phyloP scores from a whole-genome alignment of 345 rosid genomes.

The Syzygium oleosum region DNA sequence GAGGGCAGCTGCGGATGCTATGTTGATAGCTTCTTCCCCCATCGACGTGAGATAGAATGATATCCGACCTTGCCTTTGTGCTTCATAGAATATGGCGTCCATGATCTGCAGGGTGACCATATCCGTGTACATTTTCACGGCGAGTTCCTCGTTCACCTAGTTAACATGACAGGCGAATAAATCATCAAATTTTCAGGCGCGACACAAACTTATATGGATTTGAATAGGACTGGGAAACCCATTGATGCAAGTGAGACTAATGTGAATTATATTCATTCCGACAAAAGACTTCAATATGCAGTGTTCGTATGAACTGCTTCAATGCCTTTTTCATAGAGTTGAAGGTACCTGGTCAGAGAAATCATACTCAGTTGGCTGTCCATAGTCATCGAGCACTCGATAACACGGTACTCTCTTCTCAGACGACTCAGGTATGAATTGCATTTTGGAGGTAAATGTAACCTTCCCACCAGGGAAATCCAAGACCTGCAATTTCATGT shows the following conservation, averaged over 20 bases:
- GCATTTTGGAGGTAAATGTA: conserved; percentile 33
- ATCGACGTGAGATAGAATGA: conserved; percentile 56
- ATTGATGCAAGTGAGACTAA: not conserved
- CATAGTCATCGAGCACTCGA: conserved; percentile 46
- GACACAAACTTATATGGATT: not conserved
- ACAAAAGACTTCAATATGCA: not conserved
- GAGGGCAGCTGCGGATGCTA: conserved; percentile 80
- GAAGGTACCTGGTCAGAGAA: conserved; percentile 31
- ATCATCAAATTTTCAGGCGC: not conserved
- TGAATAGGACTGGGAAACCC: not conserved
- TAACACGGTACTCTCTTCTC: conserved; percentile 49
- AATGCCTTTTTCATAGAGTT: not conserved
- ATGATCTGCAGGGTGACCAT: conserved; percentile 73
- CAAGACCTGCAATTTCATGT: conserved; percentile 20
- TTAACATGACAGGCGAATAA: not conserved
- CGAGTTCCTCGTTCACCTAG: conserved; percentile 55
- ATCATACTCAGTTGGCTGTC: conserved; percentile 12
- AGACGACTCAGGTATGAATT: conserved; percentile 35
- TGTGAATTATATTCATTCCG: not conserved
- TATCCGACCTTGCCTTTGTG: conserved; percentile 80
- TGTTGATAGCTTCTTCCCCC: conserved; percentile 78
- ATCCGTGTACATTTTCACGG: conserved; percentile 46
- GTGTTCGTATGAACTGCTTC: not conserved
- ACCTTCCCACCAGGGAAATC: conserved; percentile 79
- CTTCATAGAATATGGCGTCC: conserved; percentile 68